phyloP scores from a whole-genome alignment of 2,329 filamentous ascomycete genomes.

The Harringtonia lauricola region DNA sequence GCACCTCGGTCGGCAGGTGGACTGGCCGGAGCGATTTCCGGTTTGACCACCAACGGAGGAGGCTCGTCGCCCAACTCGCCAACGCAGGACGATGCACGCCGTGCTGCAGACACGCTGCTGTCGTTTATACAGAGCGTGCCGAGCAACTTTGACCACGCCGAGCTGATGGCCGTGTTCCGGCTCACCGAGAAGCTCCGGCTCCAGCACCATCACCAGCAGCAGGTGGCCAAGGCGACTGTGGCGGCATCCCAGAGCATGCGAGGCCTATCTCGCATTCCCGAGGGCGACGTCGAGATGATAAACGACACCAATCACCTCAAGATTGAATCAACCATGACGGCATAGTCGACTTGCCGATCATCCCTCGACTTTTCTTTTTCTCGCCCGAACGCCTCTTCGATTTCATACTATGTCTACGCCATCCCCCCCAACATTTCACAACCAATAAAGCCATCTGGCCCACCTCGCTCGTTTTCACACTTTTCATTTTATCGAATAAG shows the following conservation, averaged over 20 bases:
- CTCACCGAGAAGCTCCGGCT: constrained; percentile 78
- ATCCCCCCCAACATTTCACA: too few relatives aligned
- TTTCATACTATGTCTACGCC: too few relatives aligned
- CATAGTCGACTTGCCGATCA: constrained; percentile 3
- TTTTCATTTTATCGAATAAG: neutral
- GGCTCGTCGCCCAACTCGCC: constrained; percentile 53
- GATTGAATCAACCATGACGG: constrained; percentile 23
- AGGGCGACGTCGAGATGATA: constrained; percentile 42
- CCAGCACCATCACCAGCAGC: constrained; percentile 23
- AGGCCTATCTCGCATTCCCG: constrained; percentile 42
- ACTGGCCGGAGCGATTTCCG: constrained; percentile 3
- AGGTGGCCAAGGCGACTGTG: constrained; percentile 15
- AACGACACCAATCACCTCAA: constrained; percentile 24
- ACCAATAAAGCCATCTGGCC: too few relatives aligned
- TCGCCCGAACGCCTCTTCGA: too few relatives aligned
- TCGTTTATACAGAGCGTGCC: constrained; percentile 65
- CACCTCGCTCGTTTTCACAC: too few relatives aligned
- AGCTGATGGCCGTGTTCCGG: constrained; percentile 68
- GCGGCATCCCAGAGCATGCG: constrained; percentile 28
- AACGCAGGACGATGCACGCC: constrained; percentile 75
- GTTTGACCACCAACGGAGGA: constrained; percentile 24
- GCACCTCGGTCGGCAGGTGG: constrained; percentile 16
- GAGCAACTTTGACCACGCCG: constrained; percentile 59
- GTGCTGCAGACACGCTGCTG: constrained; percentile 71
- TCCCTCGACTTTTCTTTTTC: too few relatives aligned